Evolutionary conservation across 2,329 filamentous ascomycete species (phyloP).

Genomic region (Aspergillus chevalieri): DNA sequence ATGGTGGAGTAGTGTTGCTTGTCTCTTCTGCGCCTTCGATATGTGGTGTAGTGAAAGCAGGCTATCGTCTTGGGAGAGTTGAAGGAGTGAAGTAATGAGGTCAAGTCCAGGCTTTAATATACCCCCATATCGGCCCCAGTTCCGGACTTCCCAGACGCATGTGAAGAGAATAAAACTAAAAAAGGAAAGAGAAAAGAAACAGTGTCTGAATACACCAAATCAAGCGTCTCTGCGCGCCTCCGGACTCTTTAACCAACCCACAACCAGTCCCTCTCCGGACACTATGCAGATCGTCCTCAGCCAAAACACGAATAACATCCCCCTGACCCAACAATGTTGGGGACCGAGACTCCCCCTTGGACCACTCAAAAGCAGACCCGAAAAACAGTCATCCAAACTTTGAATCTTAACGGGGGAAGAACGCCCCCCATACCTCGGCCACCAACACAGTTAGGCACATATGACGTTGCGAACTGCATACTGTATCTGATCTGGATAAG

Average conservation of each 20-base stretch:
- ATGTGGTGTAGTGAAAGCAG: neutral
- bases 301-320: neutral
- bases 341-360: neutral
- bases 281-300: neutral
- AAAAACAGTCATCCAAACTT: neutral
- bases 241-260: neutral
- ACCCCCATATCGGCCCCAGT: neutral
- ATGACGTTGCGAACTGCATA: neutral
- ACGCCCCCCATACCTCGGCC: neutral
- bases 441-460: neutral
- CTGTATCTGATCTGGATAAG: neutral
- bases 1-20: conserved; percentile 3
- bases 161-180: neutral
- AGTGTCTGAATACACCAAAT: neutral
- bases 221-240: neutral
- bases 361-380: neutral
- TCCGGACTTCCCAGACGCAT: neutral
- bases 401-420: neutral
- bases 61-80: no score
- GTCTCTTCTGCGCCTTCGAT: neutral
- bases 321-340: neutral
- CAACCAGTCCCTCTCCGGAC: neutral
- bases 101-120: no score
- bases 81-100: no score
- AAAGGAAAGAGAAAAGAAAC: no score